A percentile compares a stretch with the other conserved stretches of the same genome.
phyloP scores from a whole-genome alignment of 176 grass and related monocot genomes.

The Cenchrus purpureus region DNA sequence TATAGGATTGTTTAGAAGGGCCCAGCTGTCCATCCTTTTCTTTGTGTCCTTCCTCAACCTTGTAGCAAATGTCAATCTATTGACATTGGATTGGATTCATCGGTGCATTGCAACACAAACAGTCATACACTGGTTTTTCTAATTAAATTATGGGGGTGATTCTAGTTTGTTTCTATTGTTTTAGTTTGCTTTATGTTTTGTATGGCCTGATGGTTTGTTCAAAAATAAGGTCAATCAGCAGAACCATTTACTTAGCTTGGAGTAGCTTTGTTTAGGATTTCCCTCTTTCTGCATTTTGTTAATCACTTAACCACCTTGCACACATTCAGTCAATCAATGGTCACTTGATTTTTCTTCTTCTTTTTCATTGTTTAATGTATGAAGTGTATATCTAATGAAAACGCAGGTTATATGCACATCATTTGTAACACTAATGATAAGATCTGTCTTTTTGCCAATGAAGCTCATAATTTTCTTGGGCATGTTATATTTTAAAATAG shows the following conservation, averaged over 20 bases:
- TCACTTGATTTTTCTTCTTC: background rate
- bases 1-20: background rate
- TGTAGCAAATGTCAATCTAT: conserved; percentile 21
- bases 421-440: background rate
- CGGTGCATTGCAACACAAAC: background rate
- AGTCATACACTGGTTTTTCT: background rate
- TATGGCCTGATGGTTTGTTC: background rate
- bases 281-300: background rate
- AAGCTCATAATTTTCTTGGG: background rate
- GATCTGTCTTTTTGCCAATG: background rate
- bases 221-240: conserved; percentile 13
- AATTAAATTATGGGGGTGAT: background rate
- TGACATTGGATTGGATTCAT: background rate
- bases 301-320: background rate
- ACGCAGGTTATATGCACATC: background rate
- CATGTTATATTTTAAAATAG: background rate
- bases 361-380: background rate
- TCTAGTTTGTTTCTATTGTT: background rate
- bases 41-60: background rate
- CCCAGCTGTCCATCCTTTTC: background rate
- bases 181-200: background rate
- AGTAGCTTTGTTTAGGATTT: conserved; percentile 21
- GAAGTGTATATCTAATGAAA: background rate
- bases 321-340: background rate
- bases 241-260: background rate